Evolutionary conservation across 129 eudicot species (phyloP).

Genomic region (Escallonia rubra): DNA sequence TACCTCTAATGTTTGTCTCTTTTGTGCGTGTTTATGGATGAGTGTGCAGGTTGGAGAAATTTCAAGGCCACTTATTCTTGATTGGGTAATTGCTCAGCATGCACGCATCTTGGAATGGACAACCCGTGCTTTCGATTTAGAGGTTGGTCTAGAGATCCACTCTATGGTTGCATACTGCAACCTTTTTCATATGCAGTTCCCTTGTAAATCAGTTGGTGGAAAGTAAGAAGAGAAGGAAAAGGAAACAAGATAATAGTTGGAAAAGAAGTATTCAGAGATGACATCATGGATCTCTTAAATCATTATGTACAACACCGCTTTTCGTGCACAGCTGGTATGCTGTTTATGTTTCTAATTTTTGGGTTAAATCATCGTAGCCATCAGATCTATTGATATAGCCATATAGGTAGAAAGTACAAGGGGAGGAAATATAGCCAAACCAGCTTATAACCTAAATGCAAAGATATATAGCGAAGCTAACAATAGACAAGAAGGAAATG

Average conservation of each 20-base stretch:
- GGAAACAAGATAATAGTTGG: not conserved
- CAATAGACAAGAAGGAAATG: too few relatives aligned
- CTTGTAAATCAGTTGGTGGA: not conserved
- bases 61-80: slow-evolving; percentile 73
- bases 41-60: slow-evolving; percentile 60
- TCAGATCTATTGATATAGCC: too few relatives aligned
- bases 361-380: too few relatives aligned
- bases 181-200: not conserved
- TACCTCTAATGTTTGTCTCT: slow-evolving; percentile 11
- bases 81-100: slow-evolving; percentile 89
- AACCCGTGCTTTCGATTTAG: slow-evolving; percentile 77
- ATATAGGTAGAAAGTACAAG: too few relatives aligned
- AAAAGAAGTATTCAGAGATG: not conserved
- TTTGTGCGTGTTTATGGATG: not conserved
- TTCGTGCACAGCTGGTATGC: too few relatives aligned
- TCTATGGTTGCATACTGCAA: not conserved
- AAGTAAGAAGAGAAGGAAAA: not conserved
- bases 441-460: too few relatives aligned
- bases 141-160: slow-evolving; percentile 38
- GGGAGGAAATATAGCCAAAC: too few relatives aligned
- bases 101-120: slow-evolving; percentile 83
- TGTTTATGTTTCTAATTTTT: too few relatives aligned
- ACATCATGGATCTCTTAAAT: not conserved
- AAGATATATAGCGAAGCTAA: too few relatives aligned
- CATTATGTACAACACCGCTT: too few relatives aligned